Base-by-base conservation (phyloP, 345 rosid species). In the Ceriops decandra region DNA sequence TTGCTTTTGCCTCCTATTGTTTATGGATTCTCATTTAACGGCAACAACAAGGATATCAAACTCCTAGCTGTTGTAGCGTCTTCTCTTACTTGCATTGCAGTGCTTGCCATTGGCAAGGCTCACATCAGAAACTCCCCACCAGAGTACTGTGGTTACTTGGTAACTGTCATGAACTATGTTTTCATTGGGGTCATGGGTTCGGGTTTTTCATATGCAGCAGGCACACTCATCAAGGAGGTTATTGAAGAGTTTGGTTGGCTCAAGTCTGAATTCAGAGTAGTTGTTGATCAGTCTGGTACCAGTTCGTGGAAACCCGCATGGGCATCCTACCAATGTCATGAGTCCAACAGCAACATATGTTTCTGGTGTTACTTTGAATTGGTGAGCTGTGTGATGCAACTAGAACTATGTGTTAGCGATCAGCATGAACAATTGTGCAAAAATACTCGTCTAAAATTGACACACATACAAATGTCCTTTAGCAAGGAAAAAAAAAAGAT, bases 61-160 rank as follows among this genome's bases (percentile, higher is more conserved):
- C 51, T 74, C 22, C 64, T 21, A 26, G 77, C 68, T 38, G 68
- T 62, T 7, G 54, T 54, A 30, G 60, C 51, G 19, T 68, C 64
- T 52, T 74, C 72, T 46, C 22, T 74, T 35, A 27, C 68, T 5
- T 74, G 77, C 64, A 57, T 74, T 27, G 6, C n/a, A 6, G 9
- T 63, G 27, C 77, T 74, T 16, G 77, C 72, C 52, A 54, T 74
- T 1, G 72, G 64, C 24, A 74, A 74, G 64, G 68, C 72, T 67
- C 64, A 63, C 32, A 52, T 56, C 64, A 10, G n/a, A 56, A 42
- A 38, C 38, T 57, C 68, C 21, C 62, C 68, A 10, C 24, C 68
- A 19, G 28, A 53, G n/a, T n/a, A 54, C 17, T 16, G 17, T 17
- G 36, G 5, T 17, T 20, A 62, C 56, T 15, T 70, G 6, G 54